Percentiles rank a stretch among this genome's conserved stretches.
These are phyloP conservation scores for Aaosphaeria arxii DNA, from an alignment of 2,329 filamentous ascomycete species.

Conservation along the genomic window DNA sequence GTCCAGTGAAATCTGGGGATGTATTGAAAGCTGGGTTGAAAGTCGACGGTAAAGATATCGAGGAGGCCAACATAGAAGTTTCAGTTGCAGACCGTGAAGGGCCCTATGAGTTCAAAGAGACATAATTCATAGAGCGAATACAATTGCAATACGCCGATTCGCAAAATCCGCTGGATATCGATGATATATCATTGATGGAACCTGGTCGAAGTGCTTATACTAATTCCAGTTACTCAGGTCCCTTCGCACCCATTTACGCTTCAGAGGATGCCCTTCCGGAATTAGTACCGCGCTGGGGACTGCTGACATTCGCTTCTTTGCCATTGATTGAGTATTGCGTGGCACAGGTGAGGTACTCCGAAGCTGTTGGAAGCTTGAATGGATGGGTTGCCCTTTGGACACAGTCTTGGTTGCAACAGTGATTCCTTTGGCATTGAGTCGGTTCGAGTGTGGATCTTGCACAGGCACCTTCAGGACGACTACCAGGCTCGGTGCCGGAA, in stretches of 20 bases:
- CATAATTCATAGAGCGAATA: conserved; percentile 24
- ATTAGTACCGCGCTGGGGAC: not conserved
- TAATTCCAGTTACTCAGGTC: not conserved
- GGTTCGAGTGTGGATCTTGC: too few relatives aligned
- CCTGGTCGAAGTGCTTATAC: not conserved
- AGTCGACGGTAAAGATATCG: conserved; percentile 76
- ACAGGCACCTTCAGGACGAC: too few relatives aligned
- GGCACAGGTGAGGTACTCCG: too few relatives aligned
- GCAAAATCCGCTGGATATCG: not conserved
- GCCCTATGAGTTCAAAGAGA: conserved; percentile 67
- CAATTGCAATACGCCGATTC: not conserved
- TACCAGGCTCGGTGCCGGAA: too few relatives aligned
- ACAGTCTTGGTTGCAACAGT: too few relatives aligned
- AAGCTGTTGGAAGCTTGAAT: too few relatives aligned
- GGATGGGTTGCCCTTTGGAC: too few relatives aligned
- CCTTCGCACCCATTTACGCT: not conserved
- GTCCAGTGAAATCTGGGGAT: conserved; percentile 79
- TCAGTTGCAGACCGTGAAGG: conserved; percentile 75
- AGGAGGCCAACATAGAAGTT: conserved; percentile 82
- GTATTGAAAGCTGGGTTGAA: conserved; percentile 80
- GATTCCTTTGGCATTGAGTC: too few relatives aligned
- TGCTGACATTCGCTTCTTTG: not conserved
- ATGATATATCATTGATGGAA: not conserved
- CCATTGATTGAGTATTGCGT: too few relatives aligned
- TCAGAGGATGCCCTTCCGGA: not conserved